Evolutionary conservation across 768 basidiomycete species (phyloP), one percentile per base, ranked within the genome.

Genomic region (Suillus plorans): DNA sequence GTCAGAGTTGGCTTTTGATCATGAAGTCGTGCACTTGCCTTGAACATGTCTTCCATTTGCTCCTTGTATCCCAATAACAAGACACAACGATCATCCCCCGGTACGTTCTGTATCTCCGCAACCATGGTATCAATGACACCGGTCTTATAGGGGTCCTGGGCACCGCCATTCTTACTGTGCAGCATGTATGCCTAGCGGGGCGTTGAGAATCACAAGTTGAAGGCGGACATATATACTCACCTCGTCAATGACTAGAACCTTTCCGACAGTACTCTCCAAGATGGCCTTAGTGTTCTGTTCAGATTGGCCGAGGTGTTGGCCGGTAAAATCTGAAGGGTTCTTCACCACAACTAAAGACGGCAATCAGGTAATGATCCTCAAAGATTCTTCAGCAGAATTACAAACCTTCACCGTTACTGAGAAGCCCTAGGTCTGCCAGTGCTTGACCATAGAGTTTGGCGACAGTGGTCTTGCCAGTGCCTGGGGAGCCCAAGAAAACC

Each of bases 101-200:
- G 86, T 0, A 81, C 81, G 56, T 82, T 88, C 68, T 91, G 89
- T 2, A 91, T 84, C 71, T 91, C 89, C 0, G 89, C 89, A 0
- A 91, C 89, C 41, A 91, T 84, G 0, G 89, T 89, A 69, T 91
- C 89, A 42, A 90, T 88, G 49, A 91, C 89, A 0, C 87, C 81
- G 1, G 88, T 88, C 67, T 89, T 89, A 75, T 76, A 90, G 0
- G 80, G 73, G 66, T 90, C 87, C 18, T 67, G 76, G 14, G 70
- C 44, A 31, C 76, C 76, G 39, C 60, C 42, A 8, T 74, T 76
- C 13, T 74, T 71, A 16, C 80, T 78, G 67, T 89, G 86, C 6
- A 90, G 76, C 86, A 87, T 88, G 67, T 85, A 91, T 4, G 89
- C 89, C 89, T 90, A 64, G n/a, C 61, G 4, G 28, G 0, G n/a